Evolutionary conservation across 768 basidiomycete genomes (phyloP).

Genomic region (Clavulina sp.): DNA sequence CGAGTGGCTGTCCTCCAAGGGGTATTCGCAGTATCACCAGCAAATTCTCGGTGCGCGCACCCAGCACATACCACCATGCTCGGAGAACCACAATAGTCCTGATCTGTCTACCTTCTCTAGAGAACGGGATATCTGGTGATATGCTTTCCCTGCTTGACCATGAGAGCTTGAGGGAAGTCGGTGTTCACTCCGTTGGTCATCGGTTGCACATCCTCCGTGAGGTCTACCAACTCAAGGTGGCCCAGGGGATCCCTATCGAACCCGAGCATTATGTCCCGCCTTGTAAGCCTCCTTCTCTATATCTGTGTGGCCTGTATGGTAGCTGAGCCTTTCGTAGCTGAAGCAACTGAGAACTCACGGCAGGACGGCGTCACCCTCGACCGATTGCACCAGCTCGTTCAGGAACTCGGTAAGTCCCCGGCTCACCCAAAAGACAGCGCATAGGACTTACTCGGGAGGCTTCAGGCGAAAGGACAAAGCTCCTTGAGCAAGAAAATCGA

Average conservation of each 20-base stretch:
- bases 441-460: background rate
- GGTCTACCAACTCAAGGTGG: slow-evolving; percentile 77
- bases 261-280: slow-evolving; percentile 76
- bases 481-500: slow-evolving; percentile 64
- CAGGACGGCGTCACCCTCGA: slow-evolving; percentile 44
- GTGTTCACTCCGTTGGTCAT: slow-evolving; percentile 81
- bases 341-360: slow-evolving; percentile 20
- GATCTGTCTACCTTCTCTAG: slow-evolving; percentile 24
- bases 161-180: slow-evolving; percentile 72
- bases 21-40: slow-evolving; percentile 69
- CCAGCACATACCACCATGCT: slow-evolving; percentile 10
- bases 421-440: background rate
- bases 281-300: slow-evolving; percentile 33
- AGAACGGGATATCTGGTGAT: slow-evolving; percentile 86
- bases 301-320: slow-evolving; percentile 6
- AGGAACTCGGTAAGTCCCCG: slow-evolving; percentile 45
- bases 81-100: background rate
- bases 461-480: slow-evolving; percentile 47
- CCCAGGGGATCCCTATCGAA: slow-evolving; percentile 66
- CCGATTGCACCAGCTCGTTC: slow-evolving; percentile 44
- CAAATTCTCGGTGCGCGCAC: slow-evolving; percentile 52
- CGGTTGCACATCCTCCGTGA: slow-evolving; percentile 81
- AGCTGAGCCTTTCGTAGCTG: slow-evolving; percentile 26
- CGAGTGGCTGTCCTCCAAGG: slow-evolving; percentile 55
- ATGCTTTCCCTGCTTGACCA: slow-evolving; percentile 68